These are phyloP conservation scores for Hibiscus mutabilis DNA, from an alignment of 345 rosid genomes.

Conservation along the genomic window DNA sequence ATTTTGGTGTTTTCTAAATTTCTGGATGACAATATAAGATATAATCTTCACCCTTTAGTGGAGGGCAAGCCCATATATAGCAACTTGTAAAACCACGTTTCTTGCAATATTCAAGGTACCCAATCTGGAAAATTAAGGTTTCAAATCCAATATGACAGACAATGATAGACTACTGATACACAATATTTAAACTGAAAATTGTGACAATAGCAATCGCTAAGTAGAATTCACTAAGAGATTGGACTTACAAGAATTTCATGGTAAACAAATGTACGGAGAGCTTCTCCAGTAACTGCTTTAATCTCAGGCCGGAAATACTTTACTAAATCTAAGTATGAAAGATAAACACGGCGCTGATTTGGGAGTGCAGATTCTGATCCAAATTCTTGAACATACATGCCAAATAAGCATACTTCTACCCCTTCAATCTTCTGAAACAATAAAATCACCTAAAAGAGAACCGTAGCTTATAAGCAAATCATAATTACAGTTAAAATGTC, in stretches of 20 bases:
- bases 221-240: background rate
- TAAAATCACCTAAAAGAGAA: constrained; percentile 66
- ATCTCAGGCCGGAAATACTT: constrained; percentile 96
- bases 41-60: constrained; percentile 97
- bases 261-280: constrained; percentile 93
- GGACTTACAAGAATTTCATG: constrained; percentile 86
- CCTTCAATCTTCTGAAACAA: constrained; percentile 99
- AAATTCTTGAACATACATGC: constrained; percentile 99
- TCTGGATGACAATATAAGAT: constrained; percentile 98
- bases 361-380: constrained; percentile 86
- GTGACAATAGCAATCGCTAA: background rate
- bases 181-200: background rate
- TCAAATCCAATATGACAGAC: constrained; percentile 2
- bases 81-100: constrained; percentile 96
- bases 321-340: constrained; percentile 95
- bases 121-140: constrained; percentile 56
- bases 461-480: constrained; percentile 1
- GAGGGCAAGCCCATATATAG: constrained; percentile 99
- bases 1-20: constrained; percentile 97
- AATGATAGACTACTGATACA: background rate
- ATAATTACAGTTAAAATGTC: constrained; percentile 8
- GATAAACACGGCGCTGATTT: constrained; percentile 97
- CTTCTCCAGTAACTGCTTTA: constrained; percentile 86
- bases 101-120: constrained; percentile 98
- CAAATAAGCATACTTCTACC: constrained; percentile 95